Evolutionary conservation across 1,139 yeast species (phyloP).

Genomic region (Lodderomyces orthopsilosis): DNA sequence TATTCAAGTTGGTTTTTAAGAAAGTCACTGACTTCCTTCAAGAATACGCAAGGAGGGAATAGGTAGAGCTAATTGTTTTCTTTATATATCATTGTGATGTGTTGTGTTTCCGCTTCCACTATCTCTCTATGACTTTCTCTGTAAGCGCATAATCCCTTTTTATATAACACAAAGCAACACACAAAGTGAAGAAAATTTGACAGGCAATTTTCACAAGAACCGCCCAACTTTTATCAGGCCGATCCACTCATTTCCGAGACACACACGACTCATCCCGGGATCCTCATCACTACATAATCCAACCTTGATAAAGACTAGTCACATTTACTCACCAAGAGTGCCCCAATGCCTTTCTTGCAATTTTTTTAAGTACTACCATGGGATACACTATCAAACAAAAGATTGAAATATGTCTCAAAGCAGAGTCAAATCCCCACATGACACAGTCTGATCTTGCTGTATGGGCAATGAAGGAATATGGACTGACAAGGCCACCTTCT

Average conservation of each 20-base stretch:
- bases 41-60: slow-evolving; percentile 2
- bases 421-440: slow-evolving; percentile 65
- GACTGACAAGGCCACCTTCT: slow-evolving; percentile 53
- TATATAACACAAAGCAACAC: neutral
- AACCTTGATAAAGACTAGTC: too few species aligned
- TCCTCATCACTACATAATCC: too few species aligned
- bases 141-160: slow-evolving; percentile 1
- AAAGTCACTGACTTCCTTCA: slow-evolving; percentile 42
- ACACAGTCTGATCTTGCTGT: slow-evolving; percentile 64
- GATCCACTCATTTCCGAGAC: too few species aligned
- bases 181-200: neutral
- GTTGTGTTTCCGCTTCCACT: neutral
- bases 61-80: neutral
- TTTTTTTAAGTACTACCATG: slow-evolving; percentile 25
- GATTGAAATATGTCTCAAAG: slow-evolving; percentile 64
- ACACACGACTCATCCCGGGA: too few species aligned
- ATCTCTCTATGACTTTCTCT: too few species aligned
- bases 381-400: slow-evolving; percentile 63
- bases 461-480: slow-evolving; percentile 61
- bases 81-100: slow-evolving; percentile 4
- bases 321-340: too few species aligned
- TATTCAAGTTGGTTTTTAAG: slow-evolving; percentile 29
- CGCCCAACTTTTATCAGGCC: neutral
- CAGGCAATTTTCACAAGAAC: neutral
- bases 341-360: neutral